Percentiles rank a stretch among this genome's conserved stretches.
phyloP scores from a whole-genome alignment of 208 protist species.

The Vickermania ingenoplastis region DNA sequence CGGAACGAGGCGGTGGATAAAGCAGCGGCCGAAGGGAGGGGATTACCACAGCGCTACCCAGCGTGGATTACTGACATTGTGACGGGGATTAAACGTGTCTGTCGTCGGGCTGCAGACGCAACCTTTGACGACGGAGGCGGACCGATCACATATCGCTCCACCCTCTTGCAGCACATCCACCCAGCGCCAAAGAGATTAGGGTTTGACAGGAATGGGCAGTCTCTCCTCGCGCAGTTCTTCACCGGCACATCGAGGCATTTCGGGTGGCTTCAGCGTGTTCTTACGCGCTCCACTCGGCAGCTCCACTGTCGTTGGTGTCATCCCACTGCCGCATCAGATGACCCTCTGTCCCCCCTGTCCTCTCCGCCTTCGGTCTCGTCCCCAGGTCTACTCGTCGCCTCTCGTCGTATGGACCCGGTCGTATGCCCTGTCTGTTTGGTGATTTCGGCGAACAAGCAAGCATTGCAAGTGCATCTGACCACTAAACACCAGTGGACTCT shows the following conservation, averaged over 20 bases:
- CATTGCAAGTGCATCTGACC: conserved; percentile 1
- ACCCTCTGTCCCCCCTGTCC: neutral
- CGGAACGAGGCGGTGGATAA: neutral
- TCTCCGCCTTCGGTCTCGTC: neutral
- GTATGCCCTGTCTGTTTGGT: neutral
- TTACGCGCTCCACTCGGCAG: neutral
- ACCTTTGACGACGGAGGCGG: neutral
- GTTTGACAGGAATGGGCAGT: neutral
- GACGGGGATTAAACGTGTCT: neutral
- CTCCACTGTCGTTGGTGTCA: neutral
- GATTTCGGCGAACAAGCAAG: conserved; percentile 5
- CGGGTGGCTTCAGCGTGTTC: neutral
- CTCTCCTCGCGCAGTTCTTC: neutral
- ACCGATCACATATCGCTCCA: neutral
- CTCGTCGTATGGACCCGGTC: neutral
- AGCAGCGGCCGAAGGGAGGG: neutral
- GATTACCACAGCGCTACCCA: neutral
- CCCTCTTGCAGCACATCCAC: neutral
- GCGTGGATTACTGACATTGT: conserved; percentile 3
- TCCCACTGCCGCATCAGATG: neutral
- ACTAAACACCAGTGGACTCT: conserved; percentile 4
- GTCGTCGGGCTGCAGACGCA: neutral
- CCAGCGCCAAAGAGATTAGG: neutral
- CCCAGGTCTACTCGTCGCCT: neutral
- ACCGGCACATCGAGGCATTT: neutral